Evolutionary conservation across 768 basidiomycete genomes (phyloP), one percentile per base, ranked within the genome.

Genomic region (Leccinum incarnatum): DNA sequence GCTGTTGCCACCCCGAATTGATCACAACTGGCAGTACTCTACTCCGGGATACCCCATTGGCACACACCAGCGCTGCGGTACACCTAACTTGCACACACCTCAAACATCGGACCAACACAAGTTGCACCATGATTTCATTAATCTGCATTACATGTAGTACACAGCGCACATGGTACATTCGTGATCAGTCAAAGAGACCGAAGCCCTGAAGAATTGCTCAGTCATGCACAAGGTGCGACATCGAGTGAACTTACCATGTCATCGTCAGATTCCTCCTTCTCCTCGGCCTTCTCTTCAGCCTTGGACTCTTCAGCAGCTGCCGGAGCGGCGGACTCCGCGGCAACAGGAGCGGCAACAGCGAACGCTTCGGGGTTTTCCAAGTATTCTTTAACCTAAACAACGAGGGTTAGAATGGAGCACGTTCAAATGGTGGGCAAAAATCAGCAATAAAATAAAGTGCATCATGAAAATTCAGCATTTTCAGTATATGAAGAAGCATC

Each of bases 351-450:
- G 37, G 89, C 91, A 59, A 77, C 88, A 56, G 91, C 94, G 69
- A 96, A 99, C n/a, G 95, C 96, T 55, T 97, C 95, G 52, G 97
- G 96, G 84, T 98, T 97, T 72, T 88, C 97, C 67, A 98, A 87
- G 80, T 89, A 92, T 72, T 91, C 96, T 83, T 97, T 98, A 77
- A 90, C 85, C 93, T 95, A 65, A 34, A 66, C 51, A 49, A 45
- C 12, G 21, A 32, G 21, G 5, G 37, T 72, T 11, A 63, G 59
- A 52, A 47, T 54, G 27, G 14, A 6, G 42, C 3, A 10, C 42
- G 11, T 45, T 11, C n/a, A 2, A 34, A 11, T 55, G 12, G 7
- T 0, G 25, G 29, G 36, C 12, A 60, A 50, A 55, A 61, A 62
- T 77, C 77, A 75, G 67, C 68, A 69, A 67, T 55, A 61, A 52